Evolutionary conservation across 1,284 basidiomycete species (phyloP), one percentile per base, ranked within the genome.

Genomic region (Austroboletus novae-zelandiae): DNA sequence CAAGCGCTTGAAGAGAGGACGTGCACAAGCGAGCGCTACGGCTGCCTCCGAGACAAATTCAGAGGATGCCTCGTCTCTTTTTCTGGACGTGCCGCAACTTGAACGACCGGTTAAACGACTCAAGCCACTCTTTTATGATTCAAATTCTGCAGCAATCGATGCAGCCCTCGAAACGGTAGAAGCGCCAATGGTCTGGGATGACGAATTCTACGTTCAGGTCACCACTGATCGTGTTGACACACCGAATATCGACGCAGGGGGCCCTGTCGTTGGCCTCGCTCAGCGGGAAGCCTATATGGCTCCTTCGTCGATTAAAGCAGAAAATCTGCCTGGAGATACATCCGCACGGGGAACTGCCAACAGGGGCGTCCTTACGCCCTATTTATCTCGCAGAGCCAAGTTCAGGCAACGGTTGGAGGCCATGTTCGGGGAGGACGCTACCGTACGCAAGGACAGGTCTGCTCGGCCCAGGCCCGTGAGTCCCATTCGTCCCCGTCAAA

Each of bases 391-490:
- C 23, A 53, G 54, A 1, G 44, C 50, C 47, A 53, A 47, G 52
- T 66, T 64, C 52, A 56, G 45, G 20, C 52, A 62, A 43, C 55
- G 57, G 2, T 20, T 64, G 9, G 25, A 48, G n/a, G n/a, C 52
- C 23, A 34, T 51, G 4, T 64, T 67, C 15, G 65, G 62, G 9
- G 50, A 52, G n/a, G 40, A 54, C 11, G 43, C 52, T 5, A 45
- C 49, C 3, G 61, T 67, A n/a, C 62, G 61, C 1, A 64, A 36
- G 10, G 65, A 62, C 46, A 64, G 36, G 11, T 31, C 15, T 7
- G 63, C 57, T 5, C 54, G 53, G 6, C 62, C 62, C 9, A 60
- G 46, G 48, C 45, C 44, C 4, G 65, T 66, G 29, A 53, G 64
- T 52, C 13, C 30, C 20, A 5, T 9, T 32, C 30, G 15, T 11